phyloP scores from a whole-genome alignment of 2,329 filamentous ascomycete species.

The Ascocoryne sarcoides region DNA sequence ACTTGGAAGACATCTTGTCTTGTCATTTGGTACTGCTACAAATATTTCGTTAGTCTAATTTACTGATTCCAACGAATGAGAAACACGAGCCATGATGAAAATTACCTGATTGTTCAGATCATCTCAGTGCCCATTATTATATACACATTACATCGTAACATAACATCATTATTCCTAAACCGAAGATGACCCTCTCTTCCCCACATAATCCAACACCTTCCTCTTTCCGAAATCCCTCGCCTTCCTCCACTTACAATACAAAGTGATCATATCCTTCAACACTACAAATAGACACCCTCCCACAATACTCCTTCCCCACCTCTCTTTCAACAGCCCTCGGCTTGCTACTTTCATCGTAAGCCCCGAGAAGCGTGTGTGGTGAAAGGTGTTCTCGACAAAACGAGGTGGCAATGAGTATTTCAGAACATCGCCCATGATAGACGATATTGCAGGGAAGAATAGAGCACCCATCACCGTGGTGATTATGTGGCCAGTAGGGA shows the following conservation, averaged over 20 bases:
- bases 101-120: too few relatives aligned
- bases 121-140: too few relatives aligned
- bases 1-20: too few relatives aligned
- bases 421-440: constrained; percentile 67
- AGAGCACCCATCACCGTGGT: constrained; percentile 59
- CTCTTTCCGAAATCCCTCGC: constrained; percentile 47
- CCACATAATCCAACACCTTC: constrained; percentile 33
- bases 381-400: constrained; percentile 43
- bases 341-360: constrained; percentile 3
- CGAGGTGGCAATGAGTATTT: constrained; percentile 56
- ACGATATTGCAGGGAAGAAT: constrained; percentile 74
- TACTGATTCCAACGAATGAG: too few relatives aligned
- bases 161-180: constrained; percentile 1
- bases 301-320: constrained; percentile 82
- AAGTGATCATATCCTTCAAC: constrained; percentile 56
- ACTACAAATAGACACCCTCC: constrained; percentile 86
- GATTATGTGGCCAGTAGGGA: constrained; percentile 45
- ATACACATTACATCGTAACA: neutral
- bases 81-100: too few relatives aligned
- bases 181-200: too few relatives aligned
- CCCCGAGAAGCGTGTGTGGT: neutral
- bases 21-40: too few relatives aligned
- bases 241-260: constrained; percentile 56
- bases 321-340: constrained; percentile 57
- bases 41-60: too few relatives aligned